Conservation (phyloP, 192 early-diverging fungal species). For the Borealophlyctis nickersoniae region DNA sequence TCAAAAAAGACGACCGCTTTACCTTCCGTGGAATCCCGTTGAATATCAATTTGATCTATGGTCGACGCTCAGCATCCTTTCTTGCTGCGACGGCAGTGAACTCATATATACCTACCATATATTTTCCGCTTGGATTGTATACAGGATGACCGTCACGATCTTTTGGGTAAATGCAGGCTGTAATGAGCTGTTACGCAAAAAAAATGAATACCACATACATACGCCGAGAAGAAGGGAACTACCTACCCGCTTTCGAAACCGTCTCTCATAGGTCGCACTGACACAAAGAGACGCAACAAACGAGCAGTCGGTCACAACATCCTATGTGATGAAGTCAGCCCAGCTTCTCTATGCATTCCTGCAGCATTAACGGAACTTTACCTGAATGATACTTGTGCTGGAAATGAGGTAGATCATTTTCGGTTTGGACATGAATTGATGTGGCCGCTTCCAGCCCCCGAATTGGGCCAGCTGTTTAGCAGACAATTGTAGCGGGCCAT, state of each 20-base stretch:
- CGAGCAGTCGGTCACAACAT: conserved; percentile 92
- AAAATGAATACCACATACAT: background rate
- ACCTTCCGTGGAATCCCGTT: conserved; percentile 85
- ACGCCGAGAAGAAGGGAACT: background rate
- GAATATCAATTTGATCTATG: conserved; percentile 59
- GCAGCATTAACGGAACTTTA: no score
- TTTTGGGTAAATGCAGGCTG: conserved; percentile 85
- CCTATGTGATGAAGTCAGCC: conserved; percentile 50
- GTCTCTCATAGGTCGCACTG: conserved; percentile 72
- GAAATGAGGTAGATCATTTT: conserved; percentile 68
- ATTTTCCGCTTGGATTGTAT: conserved; percentile 86
- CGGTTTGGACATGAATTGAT: conserved; percentile 65
- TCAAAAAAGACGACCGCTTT: no score
- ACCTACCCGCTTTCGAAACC: conserved; percentile 66
- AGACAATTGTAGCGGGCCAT: conserved; percentile 72
- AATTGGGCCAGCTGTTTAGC: conserved; percentile 70
- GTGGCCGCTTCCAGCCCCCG: conserved; percentile 78
- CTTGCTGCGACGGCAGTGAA: background rate
- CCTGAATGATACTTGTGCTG: conserved; percentile 36
- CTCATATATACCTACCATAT: conserved; percentile 52
- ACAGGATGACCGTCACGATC: conserved; percentile 63
- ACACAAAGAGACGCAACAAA: conserved; percentile 92
- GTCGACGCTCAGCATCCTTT: background rate
- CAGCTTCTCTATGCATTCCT: no score
- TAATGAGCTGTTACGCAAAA: conserved; percentile 65